phyloP scores from a whole-genome alignment of 202 grass and related monocot genomes.

The Sporobolus alterniflorus region DNA sequence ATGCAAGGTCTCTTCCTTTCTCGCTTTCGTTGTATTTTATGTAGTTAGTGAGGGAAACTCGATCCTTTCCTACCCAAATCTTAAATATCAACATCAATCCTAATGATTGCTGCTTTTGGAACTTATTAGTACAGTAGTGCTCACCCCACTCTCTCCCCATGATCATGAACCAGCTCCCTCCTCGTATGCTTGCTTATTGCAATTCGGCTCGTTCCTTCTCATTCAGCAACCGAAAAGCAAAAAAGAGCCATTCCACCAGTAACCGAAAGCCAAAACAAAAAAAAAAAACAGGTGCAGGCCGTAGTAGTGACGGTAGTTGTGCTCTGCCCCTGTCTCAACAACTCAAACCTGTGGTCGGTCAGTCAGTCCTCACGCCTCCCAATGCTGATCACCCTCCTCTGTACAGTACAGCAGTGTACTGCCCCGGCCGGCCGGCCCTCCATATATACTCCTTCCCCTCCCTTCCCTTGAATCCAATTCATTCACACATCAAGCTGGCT shows the following conservation, averaged over 20 bases:
- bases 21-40: not conserved
- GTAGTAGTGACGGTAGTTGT: not conserved
- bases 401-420: not conserved
- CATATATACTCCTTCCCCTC: conserved; percentile 5
- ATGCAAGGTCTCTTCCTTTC: not conserved
- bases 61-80: not conserved
- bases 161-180: not conserved
- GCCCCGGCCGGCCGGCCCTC: no score
- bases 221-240: not conserved
- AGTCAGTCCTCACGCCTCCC: not conserved
- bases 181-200: not conserved
- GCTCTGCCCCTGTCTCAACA: not conserved
- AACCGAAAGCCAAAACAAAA: not conserved
- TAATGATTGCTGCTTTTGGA: conserved; percentile 32
- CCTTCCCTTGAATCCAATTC: not conserved
- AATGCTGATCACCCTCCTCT: not conserved
- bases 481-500: not conserved
- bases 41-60: not conserved
- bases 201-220: not conserved
- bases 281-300: not conserved
- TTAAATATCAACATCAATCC: not conserved
- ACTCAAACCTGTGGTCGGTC: not conserved
- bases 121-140: not conserved
- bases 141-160: not conserved
- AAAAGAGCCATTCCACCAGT: not conserved